Conservation (phyloP, 1,139 yeast genomes). For the Sugiyamaella novakii region DNA sequence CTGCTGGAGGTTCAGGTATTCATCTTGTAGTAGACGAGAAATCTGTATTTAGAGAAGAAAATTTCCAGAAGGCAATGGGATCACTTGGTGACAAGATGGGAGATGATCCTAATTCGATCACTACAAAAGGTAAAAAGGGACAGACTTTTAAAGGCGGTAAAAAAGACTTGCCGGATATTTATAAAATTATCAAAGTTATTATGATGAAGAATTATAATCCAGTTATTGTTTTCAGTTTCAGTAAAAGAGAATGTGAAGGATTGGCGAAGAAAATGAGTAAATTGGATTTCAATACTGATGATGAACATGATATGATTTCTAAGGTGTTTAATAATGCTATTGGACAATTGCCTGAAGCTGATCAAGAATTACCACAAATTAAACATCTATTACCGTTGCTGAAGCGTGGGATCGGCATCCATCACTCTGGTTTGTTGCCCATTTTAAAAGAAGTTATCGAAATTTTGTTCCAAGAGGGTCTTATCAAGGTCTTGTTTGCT, state of each 20-base stretch:
- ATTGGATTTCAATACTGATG: conserved; percentile 87
- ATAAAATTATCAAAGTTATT: conserved; percentile 96
- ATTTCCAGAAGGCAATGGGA: conserved; percentile 98
- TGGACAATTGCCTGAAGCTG: conserved; percentile 81
- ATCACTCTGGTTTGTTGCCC: conserved; percentile 95
- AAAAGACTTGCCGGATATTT: conserved; percentile 70
- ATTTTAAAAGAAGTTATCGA: conserved; percentile 96
- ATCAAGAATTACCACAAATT: conserved; percentile 91
- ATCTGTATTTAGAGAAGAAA: conserved; percentile 93
- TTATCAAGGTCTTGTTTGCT: conserved; percentile 90
- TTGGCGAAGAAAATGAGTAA: conserved; percentile 94
- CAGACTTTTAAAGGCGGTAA: conserved; percentile 90
- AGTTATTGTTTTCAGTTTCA: conserved; percentile 94
- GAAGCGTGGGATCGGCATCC: conserved; percentile 96
- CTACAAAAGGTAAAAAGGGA: conserved; percentile 57
- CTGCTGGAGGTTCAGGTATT: conserved; percentile 97
- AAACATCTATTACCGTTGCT: conserved; percentile 84
- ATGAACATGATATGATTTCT: conserved; percentile 85
- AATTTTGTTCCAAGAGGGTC: conserved; percentile 94
- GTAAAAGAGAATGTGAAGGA: conserved; percentile 94
- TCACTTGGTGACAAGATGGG: conserved; percentile 81
- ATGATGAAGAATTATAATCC: conserved; percentile 96
- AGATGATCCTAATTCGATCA: conserved; percentile 69
- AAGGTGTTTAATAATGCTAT: conserved; percentile 91
- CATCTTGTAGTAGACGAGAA: conserved; percentile 97